Conservation (phyloP, 805 yeast species). For the Torulaspora maleeae region DNA sequence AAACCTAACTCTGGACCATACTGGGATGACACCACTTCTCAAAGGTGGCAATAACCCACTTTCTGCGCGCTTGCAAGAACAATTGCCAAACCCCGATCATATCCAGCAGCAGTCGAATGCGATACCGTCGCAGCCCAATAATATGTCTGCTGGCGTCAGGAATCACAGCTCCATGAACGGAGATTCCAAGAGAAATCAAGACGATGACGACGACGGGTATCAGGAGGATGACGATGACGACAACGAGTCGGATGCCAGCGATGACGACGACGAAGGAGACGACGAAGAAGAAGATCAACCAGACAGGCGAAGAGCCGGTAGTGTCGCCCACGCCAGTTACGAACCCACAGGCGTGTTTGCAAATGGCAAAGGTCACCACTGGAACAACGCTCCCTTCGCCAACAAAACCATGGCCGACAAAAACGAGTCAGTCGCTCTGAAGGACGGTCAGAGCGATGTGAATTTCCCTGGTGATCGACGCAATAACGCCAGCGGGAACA, state of each 20-base stretch:
- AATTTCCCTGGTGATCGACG: background rate
- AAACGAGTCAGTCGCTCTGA: background rate
- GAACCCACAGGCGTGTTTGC: background rate
- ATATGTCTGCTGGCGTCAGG: background rate
- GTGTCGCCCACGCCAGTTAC: background rate
- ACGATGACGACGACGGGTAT: constrained; percentile 23
- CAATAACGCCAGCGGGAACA: background rate
- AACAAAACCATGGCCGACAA: background rate
- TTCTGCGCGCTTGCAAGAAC: constrained; percentile 8
- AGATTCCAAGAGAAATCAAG: constrained; percentile 15
- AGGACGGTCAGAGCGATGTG: background rate
- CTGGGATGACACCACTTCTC: constrained; percentile 16
- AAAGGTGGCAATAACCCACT: constrained; percentile 8
- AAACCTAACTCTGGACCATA: constrained; percentile 20
- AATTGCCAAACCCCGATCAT: constrained; percentile 1
- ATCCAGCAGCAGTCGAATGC: background rate
- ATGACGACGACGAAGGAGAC: constrained; percentile 20
- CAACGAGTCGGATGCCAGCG: constrained; percentile 11
- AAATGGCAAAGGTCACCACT: background rate
- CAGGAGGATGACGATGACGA: constrained; percentile 21
- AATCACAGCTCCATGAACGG: constrained; percentile 1
- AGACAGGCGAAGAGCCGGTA: background rate
- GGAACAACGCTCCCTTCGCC: background rate
- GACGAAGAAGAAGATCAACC: constrained; percentile 10
- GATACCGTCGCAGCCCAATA: background rate